Evolutionary conservation across 2,329 filamentous ascomycete genomes (phyloP).

Genomic region (Penicillium sp.): DNA sequence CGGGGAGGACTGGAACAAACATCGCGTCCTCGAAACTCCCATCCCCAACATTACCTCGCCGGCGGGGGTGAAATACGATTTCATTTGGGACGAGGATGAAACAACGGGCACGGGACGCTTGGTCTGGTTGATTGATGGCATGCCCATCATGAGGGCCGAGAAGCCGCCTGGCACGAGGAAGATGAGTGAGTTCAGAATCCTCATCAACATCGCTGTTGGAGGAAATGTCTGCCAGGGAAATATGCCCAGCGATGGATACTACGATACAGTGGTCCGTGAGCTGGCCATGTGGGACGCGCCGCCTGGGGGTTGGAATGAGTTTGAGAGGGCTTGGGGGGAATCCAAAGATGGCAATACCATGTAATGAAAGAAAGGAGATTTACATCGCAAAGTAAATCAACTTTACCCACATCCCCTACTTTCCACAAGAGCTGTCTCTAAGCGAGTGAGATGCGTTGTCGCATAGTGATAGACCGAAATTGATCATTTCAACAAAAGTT

Average conservation of each 20-base stretch:
- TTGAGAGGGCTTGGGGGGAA: slow-evolving; percentile 20
- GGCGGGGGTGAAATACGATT: slow-evolving; percentile 23
- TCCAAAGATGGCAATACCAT: slow-evolving; percentile 26
- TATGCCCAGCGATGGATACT: slow-evolving; percentile 25
- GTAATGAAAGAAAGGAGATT: slow-evolving; percentile 14
- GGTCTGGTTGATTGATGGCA: slow-evolving; percentile 27
- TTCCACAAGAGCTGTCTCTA: not conserved
- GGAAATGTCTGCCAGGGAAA: slow-evolving; percentile 27
- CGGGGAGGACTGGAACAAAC: slow-evolving; percentile 26
- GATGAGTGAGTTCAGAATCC: slow-evolving; percentile 28
- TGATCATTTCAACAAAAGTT: not conserved
- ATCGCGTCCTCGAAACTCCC: slow-evolving; percentile 26
- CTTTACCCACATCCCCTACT: slow-evolving; percentile 1
- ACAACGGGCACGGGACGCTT: slow-evolving; percentile 21
- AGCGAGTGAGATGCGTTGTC: not conserved
- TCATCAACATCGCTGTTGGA: slow-evolving; percentile 28
- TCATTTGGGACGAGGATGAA: slow-evolving; percentile 28
- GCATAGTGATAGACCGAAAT: not conserved
- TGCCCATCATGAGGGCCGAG: slow-evolving; percentile 25
- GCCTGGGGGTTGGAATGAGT: slow-evolving; percentile 22
- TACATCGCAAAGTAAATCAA: slow-evolving; percentile 5
- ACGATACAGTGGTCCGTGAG: slow-evolving; percentile 25
- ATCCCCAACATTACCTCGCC: slow-evolving; percentile 24
- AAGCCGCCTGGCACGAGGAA: slow-evolving; percentile 27
- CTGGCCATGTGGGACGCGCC: slow-evolving; percentile 28